phyloP scores from a whole-genome alignment of 495 filamentous ascomycete genomes.

The Penicillium chermesinum region DNA sequence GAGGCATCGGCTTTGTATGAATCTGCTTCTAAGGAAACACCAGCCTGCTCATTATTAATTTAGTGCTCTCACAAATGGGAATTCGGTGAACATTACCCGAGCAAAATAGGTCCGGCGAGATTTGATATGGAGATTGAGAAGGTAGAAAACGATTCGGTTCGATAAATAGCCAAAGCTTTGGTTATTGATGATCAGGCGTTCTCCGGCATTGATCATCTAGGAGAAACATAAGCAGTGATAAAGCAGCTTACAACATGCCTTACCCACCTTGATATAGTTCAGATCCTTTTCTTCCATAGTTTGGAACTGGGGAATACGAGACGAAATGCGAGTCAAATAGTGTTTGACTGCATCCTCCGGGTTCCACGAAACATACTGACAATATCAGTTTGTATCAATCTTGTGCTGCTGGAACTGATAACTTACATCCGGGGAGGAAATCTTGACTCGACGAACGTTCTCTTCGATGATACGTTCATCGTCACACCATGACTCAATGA shows the following conservation, averaged over 20 bases:
- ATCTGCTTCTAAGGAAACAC: slow-evolving; percentile 69
- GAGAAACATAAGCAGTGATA: slow-evolving; percentile 6
- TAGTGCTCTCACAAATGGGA: not conserved
- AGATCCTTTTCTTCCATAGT: slow-evolving; percentile 91
- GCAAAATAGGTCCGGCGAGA: slow-evolving; percentile 90
- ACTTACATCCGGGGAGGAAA: slow-evolving; percentile 89
- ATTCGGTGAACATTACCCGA: slow-evolving; percentile 55
- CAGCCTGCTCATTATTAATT: slow-evolving; percentile 32
- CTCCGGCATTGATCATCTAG: slow-evolving; percentile 97
- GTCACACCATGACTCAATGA: slow-evolving; percentile 92
- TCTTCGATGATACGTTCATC: slow-evolving; percentile 93
- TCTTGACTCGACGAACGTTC: slow-evolving; percentile 96
- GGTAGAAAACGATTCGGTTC: slow-evolving; percentile 94
- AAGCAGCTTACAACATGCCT: not conserved
- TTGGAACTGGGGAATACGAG: slow-evolving; percentile 92
- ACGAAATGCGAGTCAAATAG: slow-evolving; percentile 82
- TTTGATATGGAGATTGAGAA: slow-evolving; percentile 96
- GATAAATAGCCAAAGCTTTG: slow-evolving; percentile 92
- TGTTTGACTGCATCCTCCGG: slow-evolving; percentile 86
- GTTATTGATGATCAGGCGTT: slow-evolving; percentile 87
- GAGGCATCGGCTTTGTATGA: slow-evolving; percentile 87
- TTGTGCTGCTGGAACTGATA: not conserved
- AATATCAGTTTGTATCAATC: slow-evolving; percentile 7
- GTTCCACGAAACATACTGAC: slow-evolving; percentile 79
- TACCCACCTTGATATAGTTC: slow-evolving; percentile 80